These are phyloP conservation scores for Nothophaeocryptopus gaeumannii DNA, from an alignment of 2,329 filamentous ascomycete species.

Conservation along the genomic window DNA sequence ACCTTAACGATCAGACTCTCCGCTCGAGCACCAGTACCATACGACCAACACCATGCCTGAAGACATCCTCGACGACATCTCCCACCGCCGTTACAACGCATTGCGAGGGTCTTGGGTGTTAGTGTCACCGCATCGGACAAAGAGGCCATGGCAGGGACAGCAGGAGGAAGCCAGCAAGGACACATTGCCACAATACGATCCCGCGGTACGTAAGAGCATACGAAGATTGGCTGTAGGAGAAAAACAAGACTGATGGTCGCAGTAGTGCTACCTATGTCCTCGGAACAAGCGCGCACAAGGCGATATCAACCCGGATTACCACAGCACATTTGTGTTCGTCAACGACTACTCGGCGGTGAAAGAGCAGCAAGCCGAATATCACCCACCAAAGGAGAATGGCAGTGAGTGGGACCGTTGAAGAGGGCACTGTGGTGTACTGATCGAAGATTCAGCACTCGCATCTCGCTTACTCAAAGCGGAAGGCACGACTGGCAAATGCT, in stretches of 20 bases:
- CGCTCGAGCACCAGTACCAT: constrained; percentile 9
- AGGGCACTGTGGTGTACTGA: neutral
- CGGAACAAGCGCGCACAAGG: constrained; percentile 86
- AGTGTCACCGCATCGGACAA: constrained; percentile 92
- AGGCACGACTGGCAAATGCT: constrained; percentile 90
- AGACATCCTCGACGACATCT: constrained; percentile 81
- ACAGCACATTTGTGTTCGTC: constrained; percentile 86
- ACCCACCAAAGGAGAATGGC: constrained; percentile 48
- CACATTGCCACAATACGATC: constrained; percentile 73
- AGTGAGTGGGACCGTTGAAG: constrained; percentile 37
- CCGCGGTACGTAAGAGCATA: constrained; percentile 42
- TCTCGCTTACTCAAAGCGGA: constrained; percentile 76
- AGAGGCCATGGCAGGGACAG: constrained; percentile 87
- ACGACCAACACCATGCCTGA: constrained; percentile 42
- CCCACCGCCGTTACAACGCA: constrained; percentile 90
- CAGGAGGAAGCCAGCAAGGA: constrained; percentile 48
- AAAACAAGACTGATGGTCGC: constrained; percentile 14
- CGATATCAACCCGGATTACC: constrained; percentile 80
- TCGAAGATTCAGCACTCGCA: constrained; percentile 59
- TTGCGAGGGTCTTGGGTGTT: constrained; percentile 87
- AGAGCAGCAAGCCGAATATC: constrained; percentile 82
- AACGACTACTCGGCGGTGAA: constrained; percentile 98
- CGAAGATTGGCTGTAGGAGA: neutral
- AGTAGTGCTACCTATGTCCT: constrained; percentile 88
- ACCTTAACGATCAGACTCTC: constrained; percentile 17